Base-by-base conservation (phyloP, 148 eudicot genomes). In the Nyssa sinensis region DNA sequence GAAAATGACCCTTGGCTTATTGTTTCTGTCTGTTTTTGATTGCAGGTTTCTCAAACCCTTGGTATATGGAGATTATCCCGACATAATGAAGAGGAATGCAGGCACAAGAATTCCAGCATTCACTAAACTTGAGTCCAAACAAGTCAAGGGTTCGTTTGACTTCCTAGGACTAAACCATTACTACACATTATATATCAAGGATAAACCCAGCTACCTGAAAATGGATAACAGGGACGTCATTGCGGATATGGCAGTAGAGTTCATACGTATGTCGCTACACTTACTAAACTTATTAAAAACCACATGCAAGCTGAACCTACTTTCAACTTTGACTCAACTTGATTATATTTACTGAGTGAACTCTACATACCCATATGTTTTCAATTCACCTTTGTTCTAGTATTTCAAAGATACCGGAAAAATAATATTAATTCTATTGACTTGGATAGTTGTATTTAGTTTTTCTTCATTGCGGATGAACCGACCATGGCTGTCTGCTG, bases 151-250 rank as follows among this genome's bases (percentile, higher is more conserved):
- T 5, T 79, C 93, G 49, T 69, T 75, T 47, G 94, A 92, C 74
- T 92, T 92, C 27, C 47, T 89, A 24, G 97, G 90, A 47, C 8
- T 89, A 41, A 91, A 91, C 78, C 88, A 88, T 53, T 88, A 89
- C 55, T 0, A 30, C 8, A 62, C 69, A 1, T 1, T 75, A 9
- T 9, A 31, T 5, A 27, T 76, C 58, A 83, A 84, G 79, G 81
- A 91, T 79, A 72, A 77, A 19, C 75, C 91, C 11, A 67, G 28
- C 66, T 55, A 35, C 37, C 74, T 78, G 44, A 19, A 74, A 60
- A 62, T n/a, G 53, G 37, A 81, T 19, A 63, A 32, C 39, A 79
- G 88, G 66, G 93, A 86, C 62, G 73, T 61, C 25, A 10, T 11
- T 16, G 86, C 78, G 0, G 97, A 93, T 55, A 77, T 76, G 63